These are phyloP conservation scores for Yarrowia hollandica DNA, from an alignment of 805 yeast species.

Conservation along the genomic window DNA sequence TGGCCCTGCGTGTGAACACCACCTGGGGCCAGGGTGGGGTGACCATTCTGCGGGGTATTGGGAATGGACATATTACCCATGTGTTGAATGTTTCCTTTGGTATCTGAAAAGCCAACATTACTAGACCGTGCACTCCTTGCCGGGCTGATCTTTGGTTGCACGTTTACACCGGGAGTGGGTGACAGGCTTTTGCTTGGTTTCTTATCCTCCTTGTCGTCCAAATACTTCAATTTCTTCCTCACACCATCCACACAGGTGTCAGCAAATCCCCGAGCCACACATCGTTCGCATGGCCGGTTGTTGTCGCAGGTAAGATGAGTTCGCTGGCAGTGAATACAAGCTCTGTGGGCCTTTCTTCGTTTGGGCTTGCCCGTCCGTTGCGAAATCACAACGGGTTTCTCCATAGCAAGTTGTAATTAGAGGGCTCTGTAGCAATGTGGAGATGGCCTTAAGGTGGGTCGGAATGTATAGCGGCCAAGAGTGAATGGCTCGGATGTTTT, in stretches of 20 bases:
- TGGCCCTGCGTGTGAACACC: not conserved
- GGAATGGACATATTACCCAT: not conserved
- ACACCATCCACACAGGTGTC: constrained; percentile 86
- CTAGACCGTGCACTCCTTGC: not conserved
- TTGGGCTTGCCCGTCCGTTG: constrained; percentile 45
- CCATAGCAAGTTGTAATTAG: too few species aligned
- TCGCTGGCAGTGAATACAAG: constrained; percentile 87
- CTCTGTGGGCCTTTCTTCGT: constrained; percentile 73
- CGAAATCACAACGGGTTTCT: constrained; percentile 31
- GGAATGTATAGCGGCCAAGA: constrained; percentile 6
- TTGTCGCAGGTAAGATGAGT: constrained; percentile 93
- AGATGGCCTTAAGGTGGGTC: too few species aligned
- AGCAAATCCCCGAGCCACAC: constrained; percentile 66
- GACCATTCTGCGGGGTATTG: constrained; percentile 1
- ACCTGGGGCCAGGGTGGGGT: not conserved
- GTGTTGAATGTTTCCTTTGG: not conserved
- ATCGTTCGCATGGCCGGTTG: constrained; percentile 75
- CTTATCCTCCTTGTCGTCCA: constrained; percentile 49
- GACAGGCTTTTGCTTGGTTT: not conserved
- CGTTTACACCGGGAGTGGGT: not conserved
- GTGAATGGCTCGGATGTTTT: too few species aligned
- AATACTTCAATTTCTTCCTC: constrained; percentile 77
- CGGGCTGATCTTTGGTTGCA: constrained; percentile 3
- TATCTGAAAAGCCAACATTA: not conserved
- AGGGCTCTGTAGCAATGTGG: constrained; percentile 3